phyloP scores from a whole-genome alignment of 306 rosid genomes.

The Cajanus cajan region DNA sequence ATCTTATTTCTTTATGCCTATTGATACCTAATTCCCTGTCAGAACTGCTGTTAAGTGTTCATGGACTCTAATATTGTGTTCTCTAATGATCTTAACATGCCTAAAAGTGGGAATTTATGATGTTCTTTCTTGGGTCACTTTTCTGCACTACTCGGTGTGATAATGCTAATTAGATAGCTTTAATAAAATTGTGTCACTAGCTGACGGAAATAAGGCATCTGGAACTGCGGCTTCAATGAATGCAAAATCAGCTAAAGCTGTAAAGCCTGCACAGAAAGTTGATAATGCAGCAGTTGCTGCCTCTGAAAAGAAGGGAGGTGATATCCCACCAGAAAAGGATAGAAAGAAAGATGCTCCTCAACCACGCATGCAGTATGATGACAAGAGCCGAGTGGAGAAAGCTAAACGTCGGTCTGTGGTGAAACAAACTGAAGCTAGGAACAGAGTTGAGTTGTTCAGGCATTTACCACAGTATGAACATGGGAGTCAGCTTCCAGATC shows the following conservation, averaged over 20 bases:
- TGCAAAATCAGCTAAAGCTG: constrained; percentile 45
- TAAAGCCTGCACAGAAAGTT: constrained; percentile 43
- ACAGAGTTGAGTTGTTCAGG: constrained; percentile 62
- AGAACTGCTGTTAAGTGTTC: background rate
- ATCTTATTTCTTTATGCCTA: background rate
- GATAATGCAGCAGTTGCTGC: constrained; percentile 49
- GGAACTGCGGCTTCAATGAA: constrained; percentile 32
- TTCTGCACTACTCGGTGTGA: constrained; percentile 7
- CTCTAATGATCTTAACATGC: background rate
- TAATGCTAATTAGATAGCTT: constrained; percentile 23
- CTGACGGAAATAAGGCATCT: constrained; percentile 49
- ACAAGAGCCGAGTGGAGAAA: constrained; percentile 56
- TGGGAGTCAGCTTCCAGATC: constrained; percentile 65
- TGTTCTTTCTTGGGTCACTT: background rate
- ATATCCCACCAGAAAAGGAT: constrained; percentile 51
- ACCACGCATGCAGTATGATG: constrained; percentile 69
- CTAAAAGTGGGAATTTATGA: background rate
- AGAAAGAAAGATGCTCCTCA: constrained; percentile 70
- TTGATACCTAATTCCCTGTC: background rate
- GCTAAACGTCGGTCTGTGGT: constrained; percentile 64
- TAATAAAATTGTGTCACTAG: constrained; percentile 26
- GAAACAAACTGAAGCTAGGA: constrained; percentile 61
- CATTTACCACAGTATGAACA: constrained; percentile 69
- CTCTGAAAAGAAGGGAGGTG: constrained; percentile 55
- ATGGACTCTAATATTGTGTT: background rate